Evolutionary conservation across 257 asterid species (phyloP), one percentile per base, ranked within the genome.

Genomic region (Fraxinus pennsylvanica): DNA sequence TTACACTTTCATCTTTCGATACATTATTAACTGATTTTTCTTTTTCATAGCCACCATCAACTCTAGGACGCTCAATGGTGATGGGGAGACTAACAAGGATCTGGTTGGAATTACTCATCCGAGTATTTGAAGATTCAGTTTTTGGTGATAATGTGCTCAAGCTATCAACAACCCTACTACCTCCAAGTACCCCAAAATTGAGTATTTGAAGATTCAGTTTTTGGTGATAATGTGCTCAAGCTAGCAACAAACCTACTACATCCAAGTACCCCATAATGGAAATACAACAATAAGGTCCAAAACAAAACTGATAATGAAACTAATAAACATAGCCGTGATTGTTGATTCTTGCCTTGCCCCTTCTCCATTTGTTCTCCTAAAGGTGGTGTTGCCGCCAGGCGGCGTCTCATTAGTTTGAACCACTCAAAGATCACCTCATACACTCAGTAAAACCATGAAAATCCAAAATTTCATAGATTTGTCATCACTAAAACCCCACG

Each of bases 201-300:
- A 21, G 75, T n/a, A 27, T 65, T 78, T 5, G 41, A 39, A 5
- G 81, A 80, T 39, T 61, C 43, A n/a, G 47, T 25, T 32, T 76
- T 39, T 6, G 81, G 3, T 14, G 90, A 73, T 76, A 82, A 52
- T 9, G 89, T 76, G 36, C 81, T 73, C 39, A 90, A 80, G 74
- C 12, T 38, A 36, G 83, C 84, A 66, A 67, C 54, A n/a, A 15
- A 81, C 74, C 50, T 72, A 35, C 68, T 84, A 74, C 82, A 80
- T 50, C 88, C 85, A 63, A 88, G 87, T 73, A 89, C 76, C 8
- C 72, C 78, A 68, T n/a, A n/a, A 83, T 91, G 92, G 77, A 90
- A 87, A 74, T 81, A 90, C 57, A 92, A 82, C 14, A 93, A 79
- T 38, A 87, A 79, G 9, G 91, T 71, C 98, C 98, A 91, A 45